Conservation (phyloP, 2,329 filamentous ascomycete species). For the Fusarium tjaetaba region DNA sequence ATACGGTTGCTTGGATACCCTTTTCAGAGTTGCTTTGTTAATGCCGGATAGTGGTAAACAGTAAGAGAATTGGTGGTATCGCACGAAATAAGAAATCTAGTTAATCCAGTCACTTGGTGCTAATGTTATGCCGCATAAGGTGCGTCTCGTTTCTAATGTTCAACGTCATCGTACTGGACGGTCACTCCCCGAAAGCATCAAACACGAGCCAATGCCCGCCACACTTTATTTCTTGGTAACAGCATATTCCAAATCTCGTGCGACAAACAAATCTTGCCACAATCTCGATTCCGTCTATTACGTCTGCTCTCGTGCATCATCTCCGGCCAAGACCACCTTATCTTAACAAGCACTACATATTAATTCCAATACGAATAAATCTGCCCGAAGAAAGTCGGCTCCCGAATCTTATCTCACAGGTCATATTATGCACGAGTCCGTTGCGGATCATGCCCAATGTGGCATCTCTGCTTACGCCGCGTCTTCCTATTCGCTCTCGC, state of each 20-base stretch:
- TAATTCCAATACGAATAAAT: background rate
- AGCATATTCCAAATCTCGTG: constrained; percentile 12
- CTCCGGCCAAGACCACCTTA: background rate
- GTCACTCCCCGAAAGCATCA: background rate
- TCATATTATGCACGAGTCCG: background rate
- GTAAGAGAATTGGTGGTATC: accelerated
- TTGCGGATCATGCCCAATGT: background rate
- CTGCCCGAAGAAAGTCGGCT: background rate
- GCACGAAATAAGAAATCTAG: background rate
- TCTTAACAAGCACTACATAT: background rate
- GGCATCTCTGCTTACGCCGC: background rate
- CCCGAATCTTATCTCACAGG: background rate
- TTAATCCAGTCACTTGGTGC: accelerated
- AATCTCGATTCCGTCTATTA: background rate
- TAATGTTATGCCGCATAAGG: background rate
- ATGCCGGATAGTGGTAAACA: accelerated
- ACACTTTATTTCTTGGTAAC: background rate
- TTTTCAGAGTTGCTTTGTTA: no score
- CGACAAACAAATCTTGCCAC: background rate
- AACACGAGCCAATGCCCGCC: background rate
- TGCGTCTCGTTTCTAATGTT: background rate
- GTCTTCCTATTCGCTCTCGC: background rate
- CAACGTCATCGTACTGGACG: background rate
- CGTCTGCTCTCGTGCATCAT: background rate
- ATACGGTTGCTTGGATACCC: background rate